phyloP scores from a whole-genome alignment of 306 rosid species.

The Morella rubra region DNA sequence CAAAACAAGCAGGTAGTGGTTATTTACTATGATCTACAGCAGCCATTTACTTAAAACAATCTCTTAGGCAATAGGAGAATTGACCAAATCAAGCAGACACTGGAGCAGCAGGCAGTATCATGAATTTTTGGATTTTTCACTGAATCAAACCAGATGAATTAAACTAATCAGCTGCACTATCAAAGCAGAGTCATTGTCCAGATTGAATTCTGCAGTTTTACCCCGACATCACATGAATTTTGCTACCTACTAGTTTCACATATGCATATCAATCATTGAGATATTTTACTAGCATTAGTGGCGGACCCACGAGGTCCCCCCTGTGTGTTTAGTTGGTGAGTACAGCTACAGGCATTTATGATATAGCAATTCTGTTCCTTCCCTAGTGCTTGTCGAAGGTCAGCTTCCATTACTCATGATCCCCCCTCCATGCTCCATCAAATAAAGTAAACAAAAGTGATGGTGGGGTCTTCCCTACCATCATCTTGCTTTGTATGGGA shows the following conservation, averaged over 20 bases:
- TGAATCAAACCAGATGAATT: background rate
- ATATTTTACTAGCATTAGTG: background rate
- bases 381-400: background rate
- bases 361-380: background rate
- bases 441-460: background rate
- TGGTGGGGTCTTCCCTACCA: background rate
- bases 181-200: background rate
- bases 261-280: background rate
- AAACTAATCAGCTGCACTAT: background rate
- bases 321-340: background rate
- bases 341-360: background rate
- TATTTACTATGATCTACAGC: background rate
- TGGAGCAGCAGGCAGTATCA: too few relatives aligned
- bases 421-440: background rate
- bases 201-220: background rate
- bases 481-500: background rate
- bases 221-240: background rate
- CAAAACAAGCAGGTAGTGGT: background rate
- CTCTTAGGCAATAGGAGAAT: background rate
- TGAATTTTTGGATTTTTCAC: too few relatives aligned
- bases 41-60: too few relatives aligned
- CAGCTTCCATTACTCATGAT: background rate
- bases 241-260: background rate
- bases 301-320: background rate
- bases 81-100: background rate